phyloP scores from a whole-genome alignment of 306 rosid genomes.

The Cyclanthera cordifolia region DNA sequence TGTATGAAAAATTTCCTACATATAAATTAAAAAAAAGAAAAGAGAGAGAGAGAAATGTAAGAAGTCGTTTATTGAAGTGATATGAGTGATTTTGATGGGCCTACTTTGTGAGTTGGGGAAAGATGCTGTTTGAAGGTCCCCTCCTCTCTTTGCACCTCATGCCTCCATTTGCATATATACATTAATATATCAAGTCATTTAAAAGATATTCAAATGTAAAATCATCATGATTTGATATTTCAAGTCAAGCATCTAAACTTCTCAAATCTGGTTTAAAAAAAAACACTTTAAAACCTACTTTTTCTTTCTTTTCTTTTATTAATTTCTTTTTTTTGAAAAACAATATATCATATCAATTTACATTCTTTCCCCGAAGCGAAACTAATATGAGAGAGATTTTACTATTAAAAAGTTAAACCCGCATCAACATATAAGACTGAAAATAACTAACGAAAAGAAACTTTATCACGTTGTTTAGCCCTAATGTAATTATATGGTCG shows the following conservation, averaged over 20 bases:
- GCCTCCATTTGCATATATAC: conserved; percentile 1
- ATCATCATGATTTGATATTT: conserved; percentile 11
- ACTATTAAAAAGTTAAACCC: too few species aligned
- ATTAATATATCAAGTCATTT: conserved; percentile 4
- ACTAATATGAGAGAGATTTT: too few species aligned
- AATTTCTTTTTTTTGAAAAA: too few species aligned
- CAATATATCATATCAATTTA: too few species aligned
- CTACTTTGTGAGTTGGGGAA: conserved; percentile 4
- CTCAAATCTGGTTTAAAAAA: too few species aligned
- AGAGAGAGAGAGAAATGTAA: background rate
- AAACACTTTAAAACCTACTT: background rate
- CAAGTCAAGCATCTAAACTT: background rate
- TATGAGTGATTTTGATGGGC: conserved; percentile 10
- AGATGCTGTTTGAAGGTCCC: conserved; percentile 15
- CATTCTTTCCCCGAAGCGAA: too few species aligned
- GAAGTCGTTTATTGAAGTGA: background rate
- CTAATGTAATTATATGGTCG: too few species aligned
- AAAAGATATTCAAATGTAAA: background rate
- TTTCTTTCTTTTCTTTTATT: background rate
- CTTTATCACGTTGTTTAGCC: too few species aligned
- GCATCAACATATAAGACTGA: too few species aligned
- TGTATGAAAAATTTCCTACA: too few species aligned
- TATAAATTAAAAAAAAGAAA: too few species aligned
- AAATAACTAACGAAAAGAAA: too few species aligned
- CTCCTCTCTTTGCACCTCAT: background rate